Evolutionary conservation across 2,329 filamentous ascomycete genomes (phyloP), one percentile per base, ranked within the genome.

Genomic region (Neobulgaria alba): DNA sequence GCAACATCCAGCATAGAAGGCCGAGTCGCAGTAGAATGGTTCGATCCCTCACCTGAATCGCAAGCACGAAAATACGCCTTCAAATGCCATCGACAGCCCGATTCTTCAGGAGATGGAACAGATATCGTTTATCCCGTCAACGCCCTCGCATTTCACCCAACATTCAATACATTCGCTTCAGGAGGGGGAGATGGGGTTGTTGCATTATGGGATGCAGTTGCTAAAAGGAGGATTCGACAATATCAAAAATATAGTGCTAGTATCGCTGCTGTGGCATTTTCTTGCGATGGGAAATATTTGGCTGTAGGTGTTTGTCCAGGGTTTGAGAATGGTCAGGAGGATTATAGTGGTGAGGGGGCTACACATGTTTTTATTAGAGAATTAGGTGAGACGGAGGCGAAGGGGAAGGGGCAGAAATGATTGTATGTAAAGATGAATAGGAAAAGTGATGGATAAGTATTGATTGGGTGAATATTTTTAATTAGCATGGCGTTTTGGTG

Each of bases 41-140:
- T 98, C 61, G 92, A 96, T 59, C 85, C 92, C 12, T 85, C 79
- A 4, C 70, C 79, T 31, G 85, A 90, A 61, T 89, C 85, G 3
- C 89, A 96, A 66, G 82, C 85, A 29, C 77, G 89, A 51, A 96
- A 95, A 63, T 98, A 96, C 62, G 92, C 92, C 10, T 98, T 98
- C 76, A 98, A 98, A 64, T 98, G 92, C 64, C 92, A 98, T 64
- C 77, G 92, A 3, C 86, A 94, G 61, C 73, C 79, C 1, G 72
- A 70, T 8, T 64, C 76, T 2, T 73, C 80, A 30, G 71, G 72
- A 8, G 73, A 74, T 29, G 62, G 20, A 60, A 67, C 39, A 73
- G 82, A 86, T 56, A 68, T 85, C 2, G 79, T 86, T 2, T 85
- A 84, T 54, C 82, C 82, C 0, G 81, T 86, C 38, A 82, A 86